Evolutionary conservation across 148 eudicot species (phyloP), one percentile per base, ranked within the genome.

Genomic region (Bassia scoparia): DNA sequence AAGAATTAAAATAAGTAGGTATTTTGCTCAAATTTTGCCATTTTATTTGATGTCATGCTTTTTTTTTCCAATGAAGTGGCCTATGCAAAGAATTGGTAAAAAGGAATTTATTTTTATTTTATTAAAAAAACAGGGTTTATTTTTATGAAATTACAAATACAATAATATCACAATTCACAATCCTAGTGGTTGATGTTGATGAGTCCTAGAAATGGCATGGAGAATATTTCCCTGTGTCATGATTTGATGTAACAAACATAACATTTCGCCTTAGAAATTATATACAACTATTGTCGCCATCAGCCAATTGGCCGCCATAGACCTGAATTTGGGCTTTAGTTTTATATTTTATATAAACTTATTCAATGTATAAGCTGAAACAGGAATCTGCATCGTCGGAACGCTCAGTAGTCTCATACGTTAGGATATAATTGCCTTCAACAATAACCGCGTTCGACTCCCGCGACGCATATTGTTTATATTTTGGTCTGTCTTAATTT

Each of bases 381-480:
- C n/a, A n/a, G n/a, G n/a, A n/a, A n/a, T n/a, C n/a, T n/a, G n/a
- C n/a, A n/a, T n/a, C n/a, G n/a, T n/a, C n/a, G n/a, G n/a, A n/a
- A n/a, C n/a, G n/a, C n/a, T n/a, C 43, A 41, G 41, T 71, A 71
- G 66, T 71, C 38, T n/a, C 66, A 71, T 58, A 65, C 54, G 66
- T 71, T 58, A 43, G 74, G 74, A 71, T 59, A 71, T 59, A 59
- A 58, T 59, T 59, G 66, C 55, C 74, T 71, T 71, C 65, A 71
- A 55, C 74, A 71, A 60, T 60, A 72, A 43, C 75, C 31, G 58
- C 58, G 67, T 72, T 72, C 56, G 67, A 72, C 65, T 27, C 74
- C 37, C 67, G 67, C 29, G 46, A 72, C 46, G 67, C 67, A 72
- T 11, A 16, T n/a, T n/a, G n/a, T n/a, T n/a, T n/a, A n/a, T n/a